Evolutionary conservation across 148 eudicot genomes (phyloP).

Genomic region (Rhododendron ovatum): DNA sequence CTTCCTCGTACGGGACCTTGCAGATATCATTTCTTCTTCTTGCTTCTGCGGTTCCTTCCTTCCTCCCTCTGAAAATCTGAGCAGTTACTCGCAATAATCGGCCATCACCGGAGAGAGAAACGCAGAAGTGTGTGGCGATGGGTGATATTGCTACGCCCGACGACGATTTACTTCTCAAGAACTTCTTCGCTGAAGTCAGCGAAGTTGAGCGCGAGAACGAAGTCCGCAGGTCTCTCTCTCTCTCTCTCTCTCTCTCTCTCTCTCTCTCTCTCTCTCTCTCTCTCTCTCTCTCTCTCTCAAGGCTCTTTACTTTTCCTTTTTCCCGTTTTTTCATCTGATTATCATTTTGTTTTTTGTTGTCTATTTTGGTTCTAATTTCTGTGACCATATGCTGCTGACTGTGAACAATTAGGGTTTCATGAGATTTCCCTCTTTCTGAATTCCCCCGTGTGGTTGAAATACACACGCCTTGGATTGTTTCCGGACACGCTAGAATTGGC

Average conservation of each 20-base stretch:
- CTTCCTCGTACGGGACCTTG: neutral
- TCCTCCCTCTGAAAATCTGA: neutral
- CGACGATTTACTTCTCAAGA: conserved; percentile 69
- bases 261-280: neutral
- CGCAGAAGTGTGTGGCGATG: neutral
- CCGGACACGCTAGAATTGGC: neutral
- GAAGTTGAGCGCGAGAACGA: conserved; percentile 90
- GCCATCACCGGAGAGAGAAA: neutral
- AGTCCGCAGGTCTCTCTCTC: conserved; percentile 51
- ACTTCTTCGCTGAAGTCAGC: conserved; percentile 79
- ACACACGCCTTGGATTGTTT: neutral
- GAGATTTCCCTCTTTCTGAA: neutral
- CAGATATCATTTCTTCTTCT: neutral
- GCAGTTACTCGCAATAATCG: neutral
- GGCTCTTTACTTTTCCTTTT: neutral
- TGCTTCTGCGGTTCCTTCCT: too few relatives aligned
- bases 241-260: neutral
- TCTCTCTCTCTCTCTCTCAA: neutral
- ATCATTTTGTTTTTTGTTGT: neutral
- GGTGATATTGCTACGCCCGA: conserved; percentile 33
- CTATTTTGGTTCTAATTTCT: neutral
- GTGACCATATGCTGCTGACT: neutral
- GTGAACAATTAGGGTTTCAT: neutral
- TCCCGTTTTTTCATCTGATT: neutral
- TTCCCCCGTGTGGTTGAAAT: neutral